phyloP scores from a whole-genome alignment of 352 stramenopile species.

The Phytophthora cryptogea region DNA sequence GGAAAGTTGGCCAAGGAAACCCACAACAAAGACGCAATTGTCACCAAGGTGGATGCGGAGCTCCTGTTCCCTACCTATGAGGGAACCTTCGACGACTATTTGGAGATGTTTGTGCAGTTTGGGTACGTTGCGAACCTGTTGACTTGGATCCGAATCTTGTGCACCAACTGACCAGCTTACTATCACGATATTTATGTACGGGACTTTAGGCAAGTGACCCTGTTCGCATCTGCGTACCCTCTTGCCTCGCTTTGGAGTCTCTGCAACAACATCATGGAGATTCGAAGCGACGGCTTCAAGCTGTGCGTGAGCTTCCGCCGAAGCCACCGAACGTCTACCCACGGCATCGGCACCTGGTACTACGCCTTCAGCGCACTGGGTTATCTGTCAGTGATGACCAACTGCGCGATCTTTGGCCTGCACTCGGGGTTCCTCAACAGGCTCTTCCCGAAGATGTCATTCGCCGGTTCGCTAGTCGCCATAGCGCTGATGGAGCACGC shows the following conservation, averaged over 20 bases:
- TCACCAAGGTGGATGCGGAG: conserved; percentile 80
- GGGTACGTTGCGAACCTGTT: conserved; percentile 55
- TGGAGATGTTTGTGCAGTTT: conserved; percentile 94
- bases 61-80: conserved; percentile 83
- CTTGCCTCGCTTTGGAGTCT: conserved; percentile 93
- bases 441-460: conserved; percentile 69
- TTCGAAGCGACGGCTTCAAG: conserved; percentile 96
- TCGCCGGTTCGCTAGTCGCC: conserved; percentile 56
- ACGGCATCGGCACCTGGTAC: conserved; percentile 94
- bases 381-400: conserved; percentile 93
- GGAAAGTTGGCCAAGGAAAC: conserved; percentile 72
- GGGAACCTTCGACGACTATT: conserved; percentile 93
- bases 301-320: conserved; percentile 87
- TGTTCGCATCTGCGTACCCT: conserved; percentile 94
- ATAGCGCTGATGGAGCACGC: conserved; percentile 76
- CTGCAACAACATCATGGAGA: conserved; percentile 95
- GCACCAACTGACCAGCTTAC: neutral
- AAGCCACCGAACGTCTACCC: conserved; percentile 56
- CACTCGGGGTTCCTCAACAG: conserved; percentile 84
- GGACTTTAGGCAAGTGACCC: conserved; percentile 87
- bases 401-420: conserved; percentile 94
- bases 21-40: conserved; percentile 46
- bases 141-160: neutral
- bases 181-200: conserved; percentile 18
- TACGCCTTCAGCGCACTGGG: conserved; percentile 90